phyloP scores from a whole-genome alignment of 257 asterid genomes.

The Nicotiana obtusifolia region DNA sequence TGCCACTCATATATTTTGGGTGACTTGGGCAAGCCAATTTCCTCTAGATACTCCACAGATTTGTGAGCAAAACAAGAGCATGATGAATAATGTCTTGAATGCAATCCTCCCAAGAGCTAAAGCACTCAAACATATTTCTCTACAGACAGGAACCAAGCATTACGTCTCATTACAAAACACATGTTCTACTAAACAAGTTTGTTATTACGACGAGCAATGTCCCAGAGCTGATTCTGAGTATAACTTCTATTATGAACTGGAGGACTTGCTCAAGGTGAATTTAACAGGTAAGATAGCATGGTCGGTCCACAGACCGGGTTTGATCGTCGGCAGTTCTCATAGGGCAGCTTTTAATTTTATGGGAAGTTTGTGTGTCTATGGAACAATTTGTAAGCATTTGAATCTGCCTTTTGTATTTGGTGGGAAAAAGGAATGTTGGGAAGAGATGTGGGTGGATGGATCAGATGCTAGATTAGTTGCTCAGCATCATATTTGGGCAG shows the following conservation, averaged over 20 bases:
- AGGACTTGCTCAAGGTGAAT: slow-evolving; percentile 62
- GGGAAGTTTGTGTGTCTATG: slow-evolving; percentile 73
- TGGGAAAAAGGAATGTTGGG: slow-evolving; percentile 70
- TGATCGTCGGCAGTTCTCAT: slow-evolving; percentile 59
- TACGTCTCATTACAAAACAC: slow-evolving; percentile 38
- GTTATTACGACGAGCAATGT: slow-evolving; percentile 41
- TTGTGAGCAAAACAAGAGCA: slow-evolving; percentile 45
- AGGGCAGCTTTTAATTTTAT: slow-evolving; percentile 52
- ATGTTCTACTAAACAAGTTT: background rate
- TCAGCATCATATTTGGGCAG: slow-evolving; percentile 71
- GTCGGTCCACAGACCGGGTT: slow-evolving; percentile 77
- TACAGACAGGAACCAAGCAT: slow-evolving; percentile 79
- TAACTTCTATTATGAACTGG: slow-evolving; percentile 71
- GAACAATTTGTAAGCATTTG: slow-evolving; percentile 57
- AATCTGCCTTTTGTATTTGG: slow-evolving; percentile 71
- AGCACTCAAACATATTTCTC: slow-evolving; percentile 52
- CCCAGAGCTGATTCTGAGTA: slow-evolving; percentile 46
- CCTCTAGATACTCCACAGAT: slow-evolving; percentile 59
- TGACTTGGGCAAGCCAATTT: slow-evolving; percentile 72
- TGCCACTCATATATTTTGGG: slow-evolving; percentile 70
- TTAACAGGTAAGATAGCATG: slow-evolving; percentile 39
- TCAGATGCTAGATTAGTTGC: slow-evolving; percentile 85
- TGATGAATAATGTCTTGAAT: slow-evolving; percentile 62
- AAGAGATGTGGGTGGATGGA: slow-evolving; percentile 55
- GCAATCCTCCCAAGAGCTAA: slow-evolving; percentile 46